Evolutionary conservation across 495 filamentous ascomycete genomes (phyloP), one percentile per base, ranked within the genome.

Genomic region (Penicillium chermesinum): DNA sequence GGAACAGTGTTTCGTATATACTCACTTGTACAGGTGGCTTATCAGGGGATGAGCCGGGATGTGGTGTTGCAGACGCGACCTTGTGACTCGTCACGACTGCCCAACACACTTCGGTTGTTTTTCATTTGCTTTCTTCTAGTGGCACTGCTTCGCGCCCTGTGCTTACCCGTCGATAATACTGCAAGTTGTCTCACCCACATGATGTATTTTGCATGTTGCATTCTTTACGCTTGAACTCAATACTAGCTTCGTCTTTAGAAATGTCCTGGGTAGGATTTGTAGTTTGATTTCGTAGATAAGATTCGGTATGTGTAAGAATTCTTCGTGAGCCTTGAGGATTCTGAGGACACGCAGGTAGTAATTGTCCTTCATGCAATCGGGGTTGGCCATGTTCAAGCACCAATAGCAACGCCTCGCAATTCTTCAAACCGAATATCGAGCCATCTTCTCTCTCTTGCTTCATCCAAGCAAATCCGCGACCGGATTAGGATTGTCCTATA

Each of bases 1-100:
- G 43, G 41, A 49, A 30, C 42, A 44, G 54, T 54, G 40, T 50
- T 36, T 51, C 51, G 44, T 55, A 63, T 49, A 60, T 60, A 55
- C 39, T 33, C 14, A 38, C 7, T 38, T 46, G 46, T 44, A 44
- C 35, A 50, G 52, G 50, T 39, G 45, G 42, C 44, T 50, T 50
- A 30, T 17, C 33, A 18, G 42, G 19, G 30, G 32, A 44, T 38
- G 16, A 16, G 22, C 46, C 15, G 32, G 18, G 34, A 16, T 49
- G 43, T 19, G 36, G 13, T 41, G 25, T 33, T 45, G 40, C 32
- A 45, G 53, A 48, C 36, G 16, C 35, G 48, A 25, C 41, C 38
- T 34, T 14, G 32, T 33, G 4, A 37, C 35, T 17, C 4, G 14
- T 43, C 13, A 46, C 48, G 38, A 51, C 39, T 41, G 46, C 22